Evolutionary conservation across 305 asterid genomes (phyloP), one percentile per base, ranked within the genome.

Genomic region (Fraxinus albicans): DNA sequence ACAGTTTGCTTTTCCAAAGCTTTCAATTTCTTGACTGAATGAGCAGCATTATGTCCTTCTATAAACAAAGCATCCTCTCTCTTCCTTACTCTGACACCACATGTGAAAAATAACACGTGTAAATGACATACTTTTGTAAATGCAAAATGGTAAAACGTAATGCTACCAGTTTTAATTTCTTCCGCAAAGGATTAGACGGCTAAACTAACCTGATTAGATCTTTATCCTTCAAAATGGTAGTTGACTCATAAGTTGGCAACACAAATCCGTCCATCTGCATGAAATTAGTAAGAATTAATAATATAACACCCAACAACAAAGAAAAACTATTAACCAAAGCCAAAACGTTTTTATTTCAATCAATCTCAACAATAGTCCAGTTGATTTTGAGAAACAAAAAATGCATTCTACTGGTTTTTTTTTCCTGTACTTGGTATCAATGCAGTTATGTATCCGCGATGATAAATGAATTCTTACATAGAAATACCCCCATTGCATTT

Each of bases 251-350:
- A 0, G 96, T 86, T 0, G 97, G 98, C 60, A 96, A 85, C 82
- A 87, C 95, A 84, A 90, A 96, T 12, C 97, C 94, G 15, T 94
- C 95, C 87, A 91, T 85, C 99, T 95, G 91, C 90, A 86, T 72
- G 50, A 84, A 84, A 74, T 83, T 31, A 79, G 69, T 23, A 47
- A 76, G 77, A 44, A 65, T 1, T 7, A 74, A 81, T 74, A 7
- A 69, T 74, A 55, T 34, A 36, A 38, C 19, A 77, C 53, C 69
- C 70, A 38, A 27, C 25, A 15, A 19, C 0, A 33, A 67, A 79
- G 9, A 36, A 77, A 79, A 35, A 19, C 6, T 53, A 25, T 80
- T 84, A 72, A 70, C 78, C 8, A 77, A 50, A 74, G 21, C 75
- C 23, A 8, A 75, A 78, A 35, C 25, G 3, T 33, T 70, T 33